A percentile compares a stretch with the other conserved stretches of the same genome.
Evolutionary conservation across 164 flowering plant genomes (phyloP).

Genomic region (Magnolia officinalis): DNA sequence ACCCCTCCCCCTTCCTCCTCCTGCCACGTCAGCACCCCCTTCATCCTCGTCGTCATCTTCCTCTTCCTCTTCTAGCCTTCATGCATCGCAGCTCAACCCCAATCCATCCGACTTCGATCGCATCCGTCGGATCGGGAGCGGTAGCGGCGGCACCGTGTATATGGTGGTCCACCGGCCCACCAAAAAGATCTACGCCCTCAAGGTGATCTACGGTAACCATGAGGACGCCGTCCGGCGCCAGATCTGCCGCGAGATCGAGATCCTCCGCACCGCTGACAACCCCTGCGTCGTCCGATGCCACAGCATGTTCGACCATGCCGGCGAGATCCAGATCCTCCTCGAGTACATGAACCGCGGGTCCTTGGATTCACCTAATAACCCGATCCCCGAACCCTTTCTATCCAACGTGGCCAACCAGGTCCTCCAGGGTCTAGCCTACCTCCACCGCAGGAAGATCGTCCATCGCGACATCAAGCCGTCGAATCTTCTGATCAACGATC

Average conservation of each 20-base stretch:
- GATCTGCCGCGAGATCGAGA: slow-evolving; percentile 84
- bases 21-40: slow-evolving; percentile 78
- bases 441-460: slow-evolving; percentile 64
- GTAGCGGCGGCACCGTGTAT: slow-evolving; percentile 85
- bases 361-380: slow-evolving; percentile 41
- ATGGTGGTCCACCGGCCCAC: slow-evolving; percentile 65
- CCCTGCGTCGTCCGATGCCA: slow-evolving; percentile 74
- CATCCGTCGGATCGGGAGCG: slow-evolving; percentile 65
- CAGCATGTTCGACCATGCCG: slow-evolving; percentile 68
- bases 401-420: slow-evolving; percentile 55
- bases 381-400: slow-evolving; percentile 44
- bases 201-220: slow-evolving; percentile 81
- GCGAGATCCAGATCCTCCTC: slow-evolving; percentile 76
- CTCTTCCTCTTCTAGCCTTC: slow-evolving; percentile 15
- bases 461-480: slow-evolving; percentile 88
- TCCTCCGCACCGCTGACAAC: slow-evolving; percentile 66
- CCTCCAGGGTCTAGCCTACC: slow-evolving; percentile 55
- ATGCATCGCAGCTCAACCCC: slow-evolving; percentile 11
- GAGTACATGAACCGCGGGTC: slow-evolving; percentile 92
- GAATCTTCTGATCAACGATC: slow-evolving; percentile 55
- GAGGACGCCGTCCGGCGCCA: slow-evolving; percentile 73
- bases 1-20: slow-evolving; percentile 54
- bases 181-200: slow-evolving; percentile 54
- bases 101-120: slow-evolving; percentile 55
- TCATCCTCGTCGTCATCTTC: slow-evolving; percentile 35